Percentiles rank a stretch among this genome's conserved stretches.
Conservation (phyloP, 2,329 filamentous ascomycete genomes). For the Aspergillus sergii region DNA sequence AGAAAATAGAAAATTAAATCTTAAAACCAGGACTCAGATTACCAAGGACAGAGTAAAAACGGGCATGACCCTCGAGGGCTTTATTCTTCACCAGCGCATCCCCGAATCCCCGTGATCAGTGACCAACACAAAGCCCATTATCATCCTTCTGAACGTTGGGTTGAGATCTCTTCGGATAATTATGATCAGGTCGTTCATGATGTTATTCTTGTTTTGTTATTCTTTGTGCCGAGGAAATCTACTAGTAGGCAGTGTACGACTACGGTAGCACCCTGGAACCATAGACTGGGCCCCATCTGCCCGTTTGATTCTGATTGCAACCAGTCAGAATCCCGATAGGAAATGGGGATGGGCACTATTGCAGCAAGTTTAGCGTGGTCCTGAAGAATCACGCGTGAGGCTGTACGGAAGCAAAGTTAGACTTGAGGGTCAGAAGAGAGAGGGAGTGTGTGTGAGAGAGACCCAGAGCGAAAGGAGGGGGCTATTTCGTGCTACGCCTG, state of each 20-base stretch:
- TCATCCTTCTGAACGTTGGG: not conserved
- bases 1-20: not conserved
- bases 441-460: no score
- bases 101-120: not conserved
- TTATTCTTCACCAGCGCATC: not conserved
- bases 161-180: slow-evolving; percentile 1
- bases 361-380: slow-evolving; percentile 1
- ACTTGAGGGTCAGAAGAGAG: not conserved
- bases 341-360: not conserved
- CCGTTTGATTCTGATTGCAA: slow-evolving; percentile 1
- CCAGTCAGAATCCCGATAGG: not conserved
- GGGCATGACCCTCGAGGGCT: not conserved
- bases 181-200: not conserved
- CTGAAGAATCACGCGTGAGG: slow-evolving; percentile 5
- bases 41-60: not conserved
- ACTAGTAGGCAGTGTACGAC: not conserved
- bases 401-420: not conserved
- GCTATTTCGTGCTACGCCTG: slow-evolving; percentile 1
- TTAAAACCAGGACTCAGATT: not conserved
- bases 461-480: not conserved
- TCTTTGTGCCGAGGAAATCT: not conserved
- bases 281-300: not conserved
- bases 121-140: not conserved
- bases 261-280: not conserved
- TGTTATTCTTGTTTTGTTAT: not conserved